Evolutionary conservation across 257 asterid genomes (phyloP).

Genomic region (Primulina eburnea): DNA sequence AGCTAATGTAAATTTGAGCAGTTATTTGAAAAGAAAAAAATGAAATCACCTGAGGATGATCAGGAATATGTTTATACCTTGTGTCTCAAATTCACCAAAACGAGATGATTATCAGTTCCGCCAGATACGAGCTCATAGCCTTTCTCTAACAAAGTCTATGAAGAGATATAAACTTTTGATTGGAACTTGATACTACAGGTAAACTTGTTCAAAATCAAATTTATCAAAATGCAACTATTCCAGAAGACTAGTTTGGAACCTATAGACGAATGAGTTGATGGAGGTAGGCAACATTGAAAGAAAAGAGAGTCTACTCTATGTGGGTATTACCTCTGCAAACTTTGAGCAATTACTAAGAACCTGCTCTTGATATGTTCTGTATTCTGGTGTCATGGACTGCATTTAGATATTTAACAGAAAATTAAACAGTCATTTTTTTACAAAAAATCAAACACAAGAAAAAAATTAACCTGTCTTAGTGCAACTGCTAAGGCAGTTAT

Average conservation of each 20-base stretch:
- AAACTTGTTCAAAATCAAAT: background rate
- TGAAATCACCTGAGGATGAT: background rate
- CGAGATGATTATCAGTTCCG: constrained; percentile 97
- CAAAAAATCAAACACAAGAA: background rate
- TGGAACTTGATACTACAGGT: constrained; percentile 3
- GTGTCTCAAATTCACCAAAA: constrained; percentile 73
- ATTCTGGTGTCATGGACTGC: constrained; percentile 93
- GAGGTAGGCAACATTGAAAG: constrained; percentile 9
- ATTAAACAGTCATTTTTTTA: constrained; percentile 8
- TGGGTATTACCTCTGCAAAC: constrained; percentile 72
- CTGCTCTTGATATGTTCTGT: constrained; percentile 88
- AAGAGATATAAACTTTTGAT: constrained; percentile 8
- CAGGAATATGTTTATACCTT: constrained; percentile 44
- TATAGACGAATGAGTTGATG: background rate
- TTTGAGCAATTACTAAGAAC: constrained; percentile 82
- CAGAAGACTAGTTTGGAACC: background rate
- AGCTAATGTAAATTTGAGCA: background rate
- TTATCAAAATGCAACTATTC: background rate
- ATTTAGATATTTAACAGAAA: constrained; percentile 10
- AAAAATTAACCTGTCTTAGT: constrained; percentile 60
- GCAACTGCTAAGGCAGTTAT: constrained; percentile 96
- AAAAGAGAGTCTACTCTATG: constrained; percentile 4
- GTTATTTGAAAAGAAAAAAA: constrained; percentile 8
- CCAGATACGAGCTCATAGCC: constrained; percentile 93
- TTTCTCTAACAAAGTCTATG: constrained; percentile 64